Evolutionary conservation across 345 rosid genomes (phyloP), one percentile per base, ranked within the genome.

Genomic region (Eucalyptus pauciflora): DNA sequence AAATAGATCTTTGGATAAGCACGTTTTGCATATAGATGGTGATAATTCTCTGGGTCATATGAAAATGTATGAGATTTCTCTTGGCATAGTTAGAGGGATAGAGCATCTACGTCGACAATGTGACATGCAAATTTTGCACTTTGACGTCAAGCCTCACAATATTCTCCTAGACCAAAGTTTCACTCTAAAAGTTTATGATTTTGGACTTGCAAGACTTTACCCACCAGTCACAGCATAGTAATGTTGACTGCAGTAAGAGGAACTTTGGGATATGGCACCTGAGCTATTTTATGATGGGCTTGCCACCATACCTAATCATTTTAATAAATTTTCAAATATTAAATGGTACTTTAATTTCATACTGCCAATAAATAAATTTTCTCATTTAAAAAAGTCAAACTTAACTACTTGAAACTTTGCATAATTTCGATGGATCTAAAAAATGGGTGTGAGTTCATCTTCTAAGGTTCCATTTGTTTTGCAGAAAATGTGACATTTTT

Each of bases 81-180:
- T 62, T 62, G 33, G 33, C 15, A 6, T 13, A 29, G 69, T 0
- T 6, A 62, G 33, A 62, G 69, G 33, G 33, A 62, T 11, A 60
- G 69, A 62, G 0, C 7, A 62, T 62, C 0, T 62, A 3, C 0
- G 0, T 62, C 0, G 17, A 13, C 3, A 13, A 62, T 13, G 8
- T 29, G 31, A 62, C 1, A 29, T 13, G 33, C 8, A 29, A 62
- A 62, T 29, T 62, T 13, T 29, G 0, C 69, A 62, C 69, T 62
- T 29, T 62, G 33, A 29, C 17, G 0, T 62, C 33, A 29, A 29
- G 4, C 69, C 69, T 62, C 69, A 62, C 33, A 29, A 29, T 6
- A 29, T 29, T 29, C 33, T 62, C 33, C 4, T 3, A 3, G 33
- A 62, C 8, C 0, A 27, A 0, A 62, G 17, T 29, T 62, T 62